phyloP scores from a whole-genome alignment of 108 stramenopile genomes.

The Aurantiochytrium sp. region DNA sequence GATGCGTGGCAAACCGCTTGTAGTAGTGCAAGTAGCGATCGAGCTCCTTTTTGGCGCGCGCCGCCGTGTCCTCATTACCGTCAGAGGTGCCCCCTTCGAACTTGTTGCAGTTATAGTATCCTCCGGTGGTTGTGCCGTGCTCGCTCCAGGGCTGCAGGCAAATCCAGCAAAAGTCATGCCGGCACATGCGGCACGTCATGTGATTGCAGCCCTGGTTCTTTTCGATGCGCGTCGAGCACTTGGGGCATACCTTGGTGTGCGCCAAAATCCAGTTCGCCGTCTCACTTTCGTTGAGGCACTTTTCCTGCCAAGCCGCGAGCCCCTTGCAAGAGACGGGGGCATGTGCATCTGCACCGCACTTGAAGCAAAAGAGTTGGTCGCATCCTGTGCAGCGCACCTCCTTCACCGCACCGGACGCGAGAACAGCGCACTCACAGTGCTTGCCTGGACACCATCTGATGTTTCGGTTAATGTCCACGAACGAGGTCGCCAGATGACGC shows the following conservation, averaged over 20 bases:
- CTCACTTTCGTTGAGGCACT: constrained; percentile 88
- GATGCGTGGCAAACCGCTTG: constrained; percentile 86
- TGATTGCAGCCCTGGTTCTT: constrained; percentile 99
- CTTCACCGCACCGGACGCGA: constrained; percentile 27
- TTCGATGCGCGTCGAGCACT: constrained; percentile 91
- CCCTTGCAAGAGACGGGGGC: constrained; percentile 70
- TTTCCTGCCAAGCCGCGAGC: constrained; percentile 76
- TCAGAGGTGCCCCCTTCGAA: constrained; percentile 40
- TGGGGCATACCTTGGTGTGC: constrained; percentile 95
- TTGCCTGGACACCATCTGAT: constrained; percentile 94
- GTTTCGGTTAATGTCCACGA: constrained; percentile 81
- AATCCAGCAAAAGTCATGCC: constrained; percentile 98
- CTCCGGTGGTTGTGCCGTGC: constrained; percentile 93
- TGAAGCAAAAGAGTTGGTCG: constrained; percentile 67
- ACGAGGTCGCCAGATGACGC: constrained; percentile 52
- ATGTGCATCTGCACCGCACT: constrained; percentile 90
- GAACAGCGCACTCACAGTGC: constrained; percentile 58
- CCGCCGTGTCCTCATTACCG: constrained; percentile 48
- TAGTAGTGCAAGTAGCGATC: constrained; percentile 98
- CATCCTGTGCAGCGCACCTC: constrained; percentile 59
- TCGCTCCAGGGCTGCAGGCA: constrained; percentile 87
- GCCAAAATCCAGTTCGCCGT: constrained; percentile 98
- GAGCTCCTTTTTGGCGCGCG: constrained; percentile 78
- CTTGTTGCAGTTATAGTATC: constrained; percentile 97
- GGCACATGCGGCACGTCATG: constrained; percentile 70